phyloP scores from a whole-genome alignment of 1,139 yeast species.

The Sugiyamaella japonica region DNA sequence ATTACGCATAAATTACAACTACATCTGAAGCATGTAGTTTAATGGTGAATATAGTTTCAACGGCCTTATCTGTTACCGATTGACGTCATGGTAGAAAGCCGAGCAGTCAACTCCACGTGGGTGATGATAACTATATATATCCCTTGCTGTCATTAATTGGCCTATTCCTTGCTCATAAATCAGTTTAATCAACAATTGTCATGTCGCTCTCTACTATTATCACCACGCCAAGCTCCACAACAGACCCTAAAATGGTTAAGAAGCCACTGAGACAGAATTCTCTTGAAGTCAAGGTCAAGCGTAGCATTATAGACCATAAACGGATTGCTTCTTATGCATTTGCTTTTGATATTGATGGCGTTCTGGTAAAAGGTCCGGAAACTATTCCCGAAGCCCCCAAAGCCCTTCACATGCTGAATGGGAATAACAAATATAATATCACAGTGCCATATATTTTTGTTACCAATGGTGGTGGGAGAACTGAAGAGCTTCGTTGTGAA shows the following conservation, averaged over 20 bases:
- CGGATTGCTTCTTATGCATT: constrained; percentile 76
- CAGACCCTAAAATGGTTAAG: neutral
- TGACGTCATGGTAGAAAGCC: neutral
- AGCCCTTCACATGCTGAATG: constrained; percentile 69
- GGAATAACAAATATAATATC: constrained; percentile 74
- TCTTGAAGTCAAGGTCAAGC: constrained; percentile 18
- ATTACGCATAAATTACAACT: neutral
- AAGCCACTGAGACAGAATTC: constrained; percentile 15
- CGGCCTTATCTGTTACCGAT: neutral
- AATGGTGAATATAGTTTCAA: neutral
- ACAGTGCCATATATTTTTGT: constrained; percentile 84
- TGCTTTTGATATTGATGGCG: constrained; percentile 88
- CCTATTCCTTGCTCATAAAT: too few species aligned
- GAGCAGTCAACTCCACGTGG: too few species aligned
- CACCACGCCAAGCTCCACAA: neutral
- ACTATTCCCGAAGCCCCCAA: constrained; percentile 75
- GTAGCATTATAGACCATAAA: constrained; percentile 24
- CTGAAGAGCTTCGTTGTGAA: constrained; percentile 67
- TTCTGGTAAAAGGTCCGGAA: constrained; percentile 73
- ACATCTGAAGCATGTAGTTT: too few species aligned
- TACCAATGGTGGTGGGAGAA: constrained; percentile 87
- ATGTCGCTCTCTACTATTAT: neutral
- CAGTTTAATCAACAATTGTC: neutral
- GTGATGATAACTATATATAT: neutral
- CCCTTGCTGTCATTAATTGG: neutral